Percentiles rank a stretch among this genome's conserved stretches.
Conservation (phyloP, 2,329 filamentous ascomycete genomes). For the Botrytis fragariae region DNA sequence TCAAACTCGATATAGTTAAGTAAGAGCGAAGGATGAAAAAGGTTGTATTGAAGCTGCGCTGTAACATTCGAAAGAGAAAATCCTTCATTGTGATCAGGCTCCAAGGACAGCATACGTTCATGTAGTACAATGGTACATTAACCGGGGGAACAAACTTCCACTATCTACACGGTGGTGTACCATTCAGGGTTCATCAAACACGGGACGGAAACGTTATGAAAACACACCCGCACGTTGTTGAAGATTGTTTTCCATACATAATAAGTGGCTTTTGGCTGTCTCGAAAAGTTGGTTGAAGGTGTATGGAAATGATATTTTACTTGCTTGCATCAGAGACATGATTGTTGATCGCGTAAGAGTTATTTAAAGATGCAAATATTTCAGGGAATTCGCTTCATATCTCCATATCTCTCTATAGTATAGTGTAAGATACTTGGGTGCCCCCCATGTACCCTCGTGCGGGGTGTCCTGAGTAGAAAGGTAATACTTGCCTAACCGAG, state of each 20-base stretch:
- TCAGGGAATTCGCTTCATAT: not conserved
- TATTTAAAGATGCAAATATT: not conserved
- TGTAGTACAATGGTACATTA: not conserved
- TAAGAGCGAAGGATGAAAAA: not conserved
- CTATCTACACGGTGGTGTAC: not conserved
- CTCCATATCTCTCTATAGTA: not conserved
- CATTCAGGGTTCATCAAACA: not conserved
- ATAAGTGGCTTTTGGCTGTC: not conserved
- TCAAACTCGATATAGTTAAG: not conserved
- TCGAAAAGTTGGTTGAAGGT: not conserved
- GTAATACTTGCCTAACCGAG: not conserved
- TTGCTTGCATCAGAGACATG: not conserved
- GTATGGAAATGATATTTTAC: not conserved
- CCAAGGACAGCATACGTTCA: not conserved
- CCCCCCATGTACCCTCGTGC: not conserved
- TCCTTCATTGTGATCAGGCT: not conserved
- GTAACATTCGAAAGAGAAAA: not conserved
- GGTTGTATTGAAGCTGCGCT: slow-evolving; percentile 10
- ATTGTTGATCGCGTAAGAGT: not conserved
- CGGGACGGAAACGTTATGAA: not conserved
- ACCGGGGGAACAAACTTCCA: not conserved
- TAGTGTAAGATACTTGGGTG: not conserved
- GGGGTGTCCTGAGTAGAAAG: not conserved
- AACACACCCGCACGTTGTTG: not conserved
- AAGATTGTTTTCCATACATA: not conserved